A percentile compares a stretch with the other conserved stretches of the same genome.
Evolutionary conservation across 176 grass and related monocot species (phyloP).

Genomic region (Oryza australiensis): DNA sequence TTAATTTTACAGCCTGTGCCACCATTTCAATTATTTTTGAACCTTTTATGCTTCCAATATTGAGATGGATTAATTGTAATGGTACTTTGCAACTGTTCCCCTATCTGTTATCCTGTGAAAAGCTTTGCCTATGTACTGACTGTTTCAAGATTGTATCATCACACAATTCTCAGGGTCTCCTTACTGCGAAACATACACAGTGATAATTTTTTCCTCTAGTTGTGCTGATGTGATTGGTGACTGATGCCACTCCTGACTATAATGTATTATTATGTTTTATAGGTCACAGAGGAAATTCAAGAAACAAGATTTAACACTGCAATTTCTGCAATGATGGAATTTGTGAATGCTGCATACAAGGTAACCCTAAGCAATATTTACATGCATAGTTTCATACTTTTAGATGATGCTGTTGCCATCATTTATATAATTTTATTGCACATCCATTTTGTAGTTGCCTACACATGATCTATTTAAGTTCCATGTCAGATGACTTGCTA

Average conservation of each 20-base stretch:
- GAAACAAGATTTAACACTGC: constrained; percentile 98
- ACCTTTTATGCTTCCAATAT: not conserved
- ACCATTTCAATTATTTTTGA: constrained; percentile 15
- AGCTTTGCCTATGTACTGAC: not conserved
- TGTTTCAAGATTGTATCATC: constrained; percentile 14
- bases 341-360: constrained; percentile 98
- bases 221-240: not conserved
- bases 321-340: constrained; percentile 98
- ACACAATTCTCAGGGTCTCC: not conserved
- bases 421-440: not conserved
- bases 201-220: not conserved
- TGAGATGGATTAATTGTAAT: not conserved
- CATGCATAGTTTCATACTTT: not conserved
- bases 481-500: not conserved
- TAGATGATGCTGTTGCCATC: not conserved
- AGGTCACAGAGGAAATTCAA: constrained; percentile 89
- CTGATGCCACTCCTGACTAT: not conserved
- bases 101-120: constrained; percentile 14
- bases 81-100: not conserved
- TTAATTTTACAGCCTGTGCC: not conserved
- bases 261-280: constrained; percentile 33
- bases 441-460: not conserved
- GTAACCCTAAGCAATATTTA: constrained; percentile 36
- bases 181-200: not conserved
- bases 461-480: not conserved